phyloP scores from a whole-genome alignment of 805 yeast species.

The Hyphopichia homilentoma region DNA sequence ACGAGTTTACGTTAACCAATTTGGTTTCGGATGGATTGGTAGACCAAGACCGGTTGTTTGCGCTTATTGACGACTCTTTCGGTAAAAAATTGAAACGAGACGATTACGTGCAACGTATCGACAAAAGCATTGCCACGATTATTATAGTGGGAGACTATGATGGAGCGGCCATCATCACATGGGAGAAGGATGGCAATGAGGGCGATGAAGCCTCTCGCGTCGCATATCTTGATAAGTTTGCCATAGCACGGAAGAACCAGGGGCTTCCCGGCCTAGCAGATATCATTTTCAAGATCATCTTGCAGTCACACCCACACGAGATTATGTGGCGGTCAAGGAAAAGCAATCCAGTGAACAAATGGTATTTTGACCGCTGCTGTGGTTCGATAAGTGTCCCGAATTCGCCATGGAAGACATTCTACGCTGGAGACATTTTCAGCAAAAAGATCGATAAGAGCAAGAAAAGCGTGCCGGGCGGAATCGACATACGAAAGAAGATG shows the following conservation, averaged over 20 bases:
- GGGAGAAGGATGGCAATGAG: constrained; percentile 46
- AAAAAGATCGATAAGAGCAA: constrained; percentile 25
- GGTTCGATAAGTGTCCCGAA: constrained; percentile 50
- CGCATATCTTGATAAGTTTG: constrained; percentile 91
- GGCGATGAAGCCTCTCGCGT: constrained; percentile 22
- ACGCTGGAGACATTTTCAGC: constrained; percentile 38
- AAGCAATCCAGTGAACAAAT: constrained; percentile 88
- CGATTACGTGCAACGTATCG: constrained; percentile 64
- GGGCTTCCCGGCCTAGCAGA: constrained; percentile 95
- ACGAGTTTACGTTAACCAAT: constrained; percentile 39
- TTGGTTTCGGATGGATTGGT: constrained; percentile 37
- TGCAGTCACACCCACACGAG: constrained; percentile 64
- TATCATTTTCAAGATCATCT: constrained; percentile 78
- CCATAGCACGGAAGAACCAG: constrained; percentile 77
- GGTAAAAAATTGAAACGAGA: constrained; percentile 61
- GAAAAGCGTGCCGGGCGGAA: constrained; percentile 7
- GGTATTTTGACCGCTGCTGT: constrained; percentile 91
- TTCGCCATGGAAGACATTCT: constrained; percentile 40
- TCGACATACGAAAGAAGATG: constrained; percentile 30
- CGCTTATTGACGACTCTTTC: constrained; percentile 76
- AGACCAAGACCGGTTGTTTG: constrained; percentile 54
- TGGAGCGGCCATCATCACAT: constrained; percentile 90
- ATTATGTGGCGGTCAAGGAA: constrained; percentile 87
- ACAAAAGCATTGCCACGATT: constrained; percentile 64
- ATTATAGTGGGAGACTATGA: constrained; percentile 92